Conservation (phyloP, 331 rosid genomes). For the Arachis monticola region DNA sequence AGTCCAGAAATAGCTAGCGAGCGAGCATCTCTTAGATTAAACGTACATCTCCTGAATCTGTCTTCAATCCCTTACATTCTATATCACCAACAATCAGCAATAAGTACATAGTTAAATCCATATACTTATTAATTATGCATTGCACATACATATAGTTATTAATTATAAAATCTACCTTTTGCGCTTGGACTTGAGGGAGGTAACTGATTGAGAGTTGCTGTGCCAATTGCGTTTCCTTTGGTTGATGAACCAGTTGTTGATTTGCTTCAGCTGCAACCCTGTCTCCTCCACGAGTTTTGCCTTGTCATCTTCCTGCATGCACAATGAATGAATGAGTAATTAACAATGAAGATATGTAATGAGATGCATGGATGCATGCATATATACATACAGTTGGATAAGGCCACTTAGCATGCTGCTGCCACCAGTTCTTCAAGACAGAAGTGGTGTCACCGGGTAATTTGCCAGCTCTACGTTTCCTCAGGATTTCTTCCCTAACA, state of each 20-base stretch:
- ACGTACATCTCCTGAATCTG: slow-evolving; percentile 30
- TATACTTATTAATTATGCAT: slow-evolving; percentile 17
- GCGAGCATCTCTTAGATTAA: slow-evolving; percentile 31
- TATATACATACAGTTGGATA: slow-evolving; percentile 78
- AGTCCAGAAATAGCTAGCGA: slow-evolving; percentile 30
- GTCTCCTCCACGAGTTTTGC: slow-evolving; percentile 98
- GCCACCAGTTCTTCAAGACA: slow-evolving; percentile 96
- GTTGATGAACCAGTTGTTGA: slow-evolving; percentile 96
- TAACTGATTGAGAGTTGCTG: slow-evolving; percentile 90
- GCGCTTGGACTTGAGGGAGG: slow-evolving; percentile 97
- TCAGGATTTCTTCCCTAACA: slow-evolving; percentile 90
- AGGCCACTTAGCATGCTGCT: slow-evolving; percentile 98
- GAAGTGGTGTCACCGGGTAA: slow-evolving; percentile 97
- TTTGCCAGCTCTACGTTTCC: slow-evolving; percentile 98
- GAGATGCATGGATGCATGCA: slow-evolving; percentile 9
- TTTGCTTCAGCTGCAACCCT: slow-evolving; percentile 97
- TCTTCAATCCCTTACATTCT: slow-evolving; percentile 33
- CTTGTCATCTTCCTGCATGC: slow-evolving; percentile 89
- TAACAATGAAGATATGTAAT: background rate
- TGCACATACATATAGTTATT: background rate
- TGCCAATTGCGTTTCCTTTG: slow-evolving; percentile 99
- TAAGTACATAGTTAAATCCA: slow-evolving; percentile 47
- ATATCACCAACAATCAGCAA: slow-evolving; percentile 35
- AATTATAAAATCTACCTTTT: slow-evolving; percentile 59
- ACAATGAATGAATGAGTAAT: background rate